phyloP scores from a whole-genome alignment of 345 rosid genomes.

The Laguncularia racemosa region DNA sequence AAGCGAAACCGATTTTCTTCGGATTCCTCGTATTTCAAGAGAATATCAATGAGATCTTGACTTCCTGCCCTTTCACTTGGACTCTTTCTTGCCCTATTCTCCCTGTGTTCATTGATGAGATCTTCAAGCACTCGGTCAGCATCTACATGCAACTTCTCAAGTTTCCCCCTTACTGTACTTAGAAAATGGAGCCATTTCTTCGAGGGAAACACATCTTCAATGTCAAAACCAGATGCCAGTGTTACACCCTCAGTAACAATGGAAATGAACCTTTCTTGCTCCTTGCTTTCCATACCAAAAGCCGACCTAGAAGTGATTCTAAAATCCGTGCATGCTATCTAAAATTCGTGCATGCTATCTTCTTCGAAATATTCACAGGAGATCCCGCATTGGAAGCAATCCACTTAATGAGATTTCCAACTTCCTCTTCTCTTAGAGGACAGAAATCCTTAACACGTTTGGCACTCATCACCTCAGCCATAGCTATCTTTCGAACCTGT shows the following conservation, averaged over 20 bases:
- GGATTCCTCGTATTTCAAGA: constrained; percentile 17
- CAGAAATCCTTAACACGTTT: constrained; percentile 17
- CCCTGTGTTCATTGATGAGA: constrained; percentile 22
- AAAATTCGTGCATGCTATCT: neutral
- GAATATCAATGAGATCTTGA: constrained; percentile 28
- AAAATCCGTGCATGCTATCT: neutral
- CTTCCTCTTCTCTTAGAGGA: constrained; percentile 20
- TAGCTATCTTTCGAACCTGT: constrained; percentile 16
- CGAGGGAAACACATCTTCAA: constrained; percentile 26
- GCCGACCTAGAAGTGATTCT: constrained; percentile 14
- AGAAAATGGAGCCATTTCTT: constrained; percentile 10
- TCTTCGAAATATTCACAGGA: constrained; percentile 6
- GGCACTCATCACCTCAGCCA: constrained; percentile 6
- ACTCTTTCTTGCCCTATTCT: neutral
- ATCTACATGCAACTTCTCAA: constrained; percentile 12
- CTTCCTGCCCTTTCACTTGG: neutral
- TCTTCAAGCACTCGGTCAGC: constrained; percentile 15
- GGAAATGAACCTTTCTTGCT: constrained; percentile 14
- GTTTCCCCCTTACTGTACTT: constrained; percentile 9
- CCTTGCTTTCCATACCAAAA: constrained; percentile 18
- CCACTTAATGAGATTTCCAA: neutral
- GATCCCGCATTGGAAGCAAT: constrained; percentile 12
- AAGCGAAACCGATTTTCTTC: constrained; percentile 15
- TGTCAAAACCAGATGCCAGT: constrained; percentile 14
- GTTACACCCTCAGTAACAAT: neutral